Evolutionary conservation across 306 rosid species (phyloP).

Genomic region (Trifolium repens): DNA sequence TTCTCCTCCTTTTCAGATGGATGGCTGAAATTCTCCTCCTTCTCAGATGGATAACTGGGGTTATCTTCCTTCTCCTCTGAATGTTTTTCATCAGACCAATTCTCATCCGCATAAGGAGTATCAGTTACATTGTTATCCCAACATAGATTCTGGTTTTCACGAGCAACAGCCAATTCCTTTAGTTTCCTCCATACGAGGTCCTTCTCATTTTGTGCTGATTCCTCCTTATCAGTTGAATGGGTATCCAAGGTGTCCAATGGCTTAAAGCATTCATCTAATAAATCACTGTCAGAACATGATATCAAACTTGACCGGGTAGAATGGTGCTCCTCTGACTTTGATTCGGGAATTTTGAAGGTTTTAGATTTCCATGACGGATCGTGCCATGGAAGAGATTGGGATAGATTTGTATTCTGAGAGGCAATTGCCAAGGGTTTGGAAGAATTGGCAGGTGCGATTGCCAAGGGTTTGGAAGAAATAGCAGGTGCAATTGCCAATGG

Average conservation of each 20-base stretch:
- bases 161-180: slow-evolving; percentile 52
- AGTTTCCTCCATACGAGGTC: slow-evolving; percentile 53
- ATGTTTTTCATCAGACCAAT: slow-evolving; percentile 18
- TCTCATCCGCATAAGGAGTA: slow-evolving; percentile 33
- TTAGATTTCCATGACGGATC: slow-evolving; percentile 46
- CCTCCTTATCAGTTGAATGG: slow-evolving; percentile 35
- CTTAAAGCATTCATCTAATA: slow-evolving; percentile 45
- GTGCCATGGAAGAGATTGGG: slow-evolving; percentile 43
- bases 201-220: slow-evolving; percentile 53
- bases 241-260: slow-evolving; percentile 53
- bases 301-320: slow-evolving; percentile 41
- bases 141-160: slow-evolving; percentile 47
- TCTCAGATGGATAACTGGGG: background rate
- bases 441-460: background rate
- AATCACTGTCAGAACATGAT: slow-evolving; percentile 49
- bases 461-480: background rate
- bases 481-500: slow-evolving; percentile 50
- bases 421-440: too few species aligned
- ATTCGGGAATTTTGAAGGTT: slow-evolving; percentile 38
- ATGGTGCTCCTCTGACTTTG: slow-evolving; percentile 42
- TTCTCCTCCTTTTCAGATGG: slow-evolving; percentile 9
- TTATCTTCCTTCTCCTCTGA: slow-evolving; percentile 5
- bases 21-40: background rate
- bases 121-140: slow-evolving; percentile 38
- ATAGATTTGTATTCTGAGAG: slow-evolving; percentile 38